phyloP scores from a whole-genome alignment of 352 stramenopile species.

The Phytopythium ostracodes region DNA sequence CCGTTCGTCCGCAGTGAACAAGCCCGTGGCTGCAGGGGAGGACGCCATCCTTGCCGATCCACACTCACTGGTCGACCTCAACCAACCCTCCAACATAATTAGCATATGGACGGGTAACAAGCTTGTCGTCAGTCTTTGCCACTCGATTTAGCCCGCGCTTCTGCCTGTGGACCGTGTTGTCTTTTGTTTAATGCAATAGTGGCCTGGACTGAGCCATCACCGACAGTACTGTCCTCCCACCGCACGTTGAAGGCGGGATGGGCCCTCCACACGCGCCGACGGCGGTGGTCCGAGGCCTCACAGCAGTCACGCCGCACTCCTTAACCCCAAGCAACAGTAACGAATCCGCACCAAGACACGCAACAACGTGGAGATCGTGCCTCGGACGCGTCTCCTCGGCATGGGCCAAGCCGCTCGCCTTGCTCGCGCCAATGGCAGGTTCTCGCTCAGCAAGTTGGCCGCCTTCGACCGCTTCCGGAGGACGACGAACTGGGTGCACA shows the following conservation, averaged over 20 bases:
- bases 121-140: no score
- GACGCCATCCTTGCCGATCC: no score
- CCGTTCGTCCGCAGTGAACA: no score
- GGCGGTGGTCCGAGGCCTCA: not conserved
- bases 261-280: no score
- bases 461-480: slow-evolving; percentile 9
- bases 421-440: slow-evolving; percentile 1
- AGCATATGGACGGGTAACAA: no score
- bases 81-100: no score
- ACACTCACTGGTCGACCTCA: no score
- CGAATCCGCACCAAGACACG: not conserved
- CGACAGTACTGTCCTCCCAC: not conserved
- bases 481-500: not conserved
- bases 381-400: not conserved
- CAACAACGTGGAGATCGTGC: not conserved
- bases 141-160: no score
- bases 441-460: slow-evolving; percentile 11
- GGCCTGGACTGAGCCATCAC: no score
- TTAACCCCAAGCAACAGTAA: not conserved
- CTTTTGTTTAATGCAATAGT: no score
- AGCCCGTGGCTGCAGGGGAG: no score
- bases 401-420: not conserved
- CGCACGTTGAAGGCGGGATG: not conserved
- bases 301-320: not conserved
- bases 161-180: no score